Base-by-base conservation (phyloP, 139 green algal species). In the Chlamydomonas schloesseri region DNA sequence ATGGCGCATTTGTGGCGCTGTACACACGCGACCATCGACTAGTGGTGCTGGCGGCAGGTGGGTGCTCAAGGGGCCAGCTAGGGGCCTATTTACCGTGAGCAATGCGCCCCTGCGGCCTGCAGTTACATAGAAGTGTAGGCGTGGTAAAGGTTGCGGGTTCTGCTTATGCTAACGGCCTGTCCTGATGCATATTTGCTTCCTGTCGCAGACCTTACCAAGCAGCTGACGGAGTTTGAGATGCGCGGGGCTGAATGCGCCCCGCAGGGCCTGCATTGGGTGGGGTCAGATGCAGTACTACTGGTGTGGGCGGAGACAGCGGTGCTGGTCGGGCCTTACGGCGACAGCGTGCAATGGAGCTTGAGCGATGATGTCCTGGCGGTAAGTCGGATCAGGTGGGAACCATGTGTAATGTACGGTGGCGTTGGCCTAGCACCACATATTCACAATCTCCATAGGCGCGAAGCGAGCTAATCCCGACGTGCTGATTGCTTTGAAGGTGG, bases 191-290 rank as follows among this genome's bases (percentile, higher is more conserved):
- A n/a, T n/a, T n/a, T n/a, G n/a, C 42, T 50, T 8, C 42, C 6
- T 8, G 42, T 5, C 42, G 42, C 95, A 88, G 94, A 97, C 90
- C 94, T 98, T 37, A 88, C 71, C 28, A 89, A 89, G 26, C 84
- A 83, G 46, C 89, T 98, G 36, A 93, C 87, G 14, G 92, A 98
- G 88, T 95, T 97, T 72, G 89, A 96, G 42, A 95, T 93, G 29
- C 76, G 94, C 31, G 91, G 89, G 13, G 33, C 24, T 10, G 90
- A 94, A 0, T 69, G 74, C 0, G 82, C 82, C 18, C 95, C 96
- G 33, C 62, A 92, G 18, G 73, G 89, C n/a, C 64, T 99, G 70
- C 89, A 87, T 14, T 99, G 97, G 97, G 97, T 96, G 72, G 96
- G 96, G 15, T 90, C 85, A 31, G 95, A 99, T 78, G 93, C 87